A percentile compares a stretch with the other conserved stretches of the same genome.
phyloP scores from a whole-genome alignment of 805 yeast species.

The Starmerella bacillaris region DNA sequence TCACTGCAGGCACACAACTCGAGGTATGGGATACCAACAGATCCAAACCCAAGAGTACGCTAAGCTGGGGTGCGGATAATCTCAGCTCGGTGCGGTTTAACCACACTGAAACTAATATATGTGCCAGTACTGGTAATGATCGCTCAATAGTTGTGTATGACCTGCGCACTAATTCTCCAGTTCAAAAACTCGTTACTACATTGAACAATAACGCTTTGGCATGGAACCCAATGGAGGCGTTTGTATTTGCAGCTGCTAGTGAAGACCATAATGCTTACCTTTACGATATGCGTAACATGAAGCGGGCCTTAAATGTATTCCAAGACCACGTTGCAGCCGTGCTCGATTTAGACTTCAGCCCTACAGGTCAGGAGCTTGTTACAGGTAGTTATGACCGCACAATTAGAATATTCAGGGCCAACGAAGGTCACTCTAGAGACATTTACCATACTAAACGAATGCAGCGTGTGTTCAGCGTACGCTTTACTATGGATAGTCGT shows the following conservation, averaged over 20 bases:
- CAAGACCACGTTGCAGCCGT: slow-evolving; percentile 95
- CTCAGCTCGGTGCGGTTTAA: slow-evolving; percentile 68
- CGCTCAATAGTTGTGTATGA: slow-evolving; percentile 83
- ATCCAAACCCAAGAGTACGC: slow-evolving; percentile 52
- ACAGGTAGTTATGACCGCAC: slow-evolving; percentile 93
- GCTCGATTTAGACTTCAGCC: slow-evolving; percentile 84
- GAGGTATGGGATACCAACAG: slow-evolving; percentile 85
- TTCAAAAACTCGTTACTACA: slow-evolving; percentile 71
- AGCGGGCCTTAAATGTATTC: slow-evolving; percentile 61
- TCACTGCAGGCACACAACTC: slow-evolving; percentile 79
- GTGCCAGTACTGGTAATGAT: slow-evolving; percentile 75
- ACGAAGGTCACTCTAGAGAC: slow-evolving; percentile 85
- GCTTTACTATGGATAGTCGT: slow-evolving; percentile 74
- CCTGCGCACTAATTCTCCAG: slow-evolving; percentile 73
- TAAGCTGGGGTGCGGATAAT: slow-evolving; percentile 96
- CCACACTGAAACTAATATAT: slow-evolving; percentile 68
- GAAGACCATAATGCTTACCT: slow-evolving; percentile 90
- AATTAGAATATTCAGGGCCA: slow-evolving; percentile 54
- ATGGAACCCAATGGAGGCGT: slow-evolving; percentile 98
- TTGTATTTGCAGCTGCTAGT: slow-evolving; percentile 72
- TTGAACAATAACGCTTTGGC: slow-evolving; percentile 71
- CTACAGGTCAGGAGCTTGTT: slow-evolving; percentile 91
- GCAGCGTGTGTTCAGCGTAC: slow-evolving; percentile 81
- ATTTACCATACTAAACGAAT: slow-evolving; percentile 91
- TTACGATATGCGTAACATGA: slow-evolving; percentile 92